A percentile compares a stretch with the other conserved stretches of the same genome.
Conservation (phyloP, 768 basidiomycete genomes). For the Sporobolomyces roseus region DNA sequence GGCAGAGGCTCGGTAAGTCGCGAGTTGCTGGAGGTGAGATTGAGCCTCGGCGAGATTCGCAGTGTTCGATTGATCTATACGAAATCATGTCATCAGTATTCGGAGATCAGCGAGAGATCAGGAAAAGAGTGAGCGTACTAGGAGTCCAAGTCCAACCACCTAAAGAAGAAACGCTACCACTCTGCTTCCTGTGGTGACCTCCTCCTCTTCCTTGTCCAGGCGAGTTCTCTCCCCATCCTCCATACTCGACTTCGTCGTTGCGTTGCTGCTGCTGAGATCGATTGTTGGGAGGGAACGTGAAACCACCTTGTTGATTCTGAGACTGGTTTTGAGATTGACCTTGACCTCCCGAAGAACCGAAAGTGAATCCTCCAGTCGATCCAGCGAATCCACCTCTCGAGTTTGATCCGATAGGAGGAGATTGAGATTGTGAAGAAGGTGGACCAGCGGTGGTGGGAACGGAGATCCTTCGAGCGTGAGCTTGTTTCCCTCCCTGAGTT, state of each 20-base stretch:
- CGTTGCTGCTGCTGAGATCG: slow-evolving; percentile 10
- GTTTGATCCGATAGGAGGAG: slow-evolving; percentile 62
- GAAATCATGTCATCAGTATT: not conserved
- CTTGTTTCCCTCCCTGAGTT: too few species aligned
- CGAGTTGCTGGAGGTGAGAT: slow-evolving; percentile 89
- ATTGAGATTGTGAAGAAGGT: slow-evolving; percentile 58
- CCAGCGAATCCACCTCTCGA: slow-evolving; percentile 10
- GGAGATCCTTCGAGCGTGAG: slow-evolving; percentile 79
- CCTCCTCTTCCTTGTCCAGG: slow-evolving; percentile 56
- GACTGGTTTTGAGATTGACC: not conserved
- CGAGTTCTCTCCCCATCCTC: slow-evolving; percentile 56
- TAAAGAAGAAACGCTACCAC: slow-evolving; percentile 63
- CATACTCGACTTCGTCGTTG: not conserved
- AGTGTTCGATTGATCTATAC: slow-evolving; percentile 12
- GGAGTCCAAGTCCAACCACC: slow-evolving; percentile 74
- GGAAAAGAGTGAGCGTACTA: slow-evolving; percentile 57
- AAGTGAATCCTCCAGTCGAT: slow-evolving; percentile 16
- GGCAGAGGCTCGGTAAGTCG: slow-evolving; percentile 64
- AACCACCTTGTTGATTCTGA: slow-evolving; percentile 10
- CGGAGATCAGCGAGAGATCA: too few species aligned
- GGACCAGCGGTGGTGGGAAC: slow-evolving; percentile 52
- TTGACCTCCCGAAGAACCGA: slow-evolving; percentile 1
- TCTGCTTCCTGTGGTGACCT: slow-evolving; percentile 58
- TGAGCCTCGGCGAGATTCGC: slow-evolving; percentile 92
- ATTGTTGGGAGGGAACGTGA: slow-evolving; percentile 34